phyloP scores from a whole-genome alignment of 441 rosid genomes.

The Populus trichocarpa region DNA sequence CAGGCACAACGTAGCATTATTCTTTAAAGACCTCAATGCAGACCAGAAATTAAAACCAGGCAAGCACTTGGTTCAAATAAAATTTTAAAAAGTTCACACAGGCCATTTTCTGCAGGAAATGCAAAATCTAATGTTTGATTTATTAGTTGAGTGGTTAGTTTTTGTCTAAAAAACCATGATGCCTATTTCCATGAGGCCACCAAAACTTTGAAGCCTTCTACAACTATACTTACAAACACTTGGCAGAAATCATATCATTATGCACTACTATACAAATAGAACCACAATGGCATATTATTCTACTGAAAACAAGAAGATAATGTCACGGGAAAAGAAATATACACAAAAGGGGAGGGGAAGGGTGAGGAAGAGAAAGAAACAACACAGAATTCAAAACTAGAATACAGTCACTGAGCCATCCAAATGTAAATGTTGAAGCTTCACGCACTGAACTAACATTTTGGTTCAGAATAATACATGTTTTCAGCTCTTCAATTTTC shows the following conservation, averaged over 20 bases:
- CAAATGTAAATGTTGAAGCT: neutral
- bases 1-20: slow-evolving; percentile 9
- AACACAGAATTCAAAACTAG: neutral
- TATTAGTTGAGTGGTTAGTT: neutral
- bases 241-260: neutral
- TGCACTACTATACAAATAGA: neutral
- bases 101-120: neutral
- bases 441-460: neutral
- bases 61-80: neutral
- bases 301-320: no score
- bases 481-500: neutral
- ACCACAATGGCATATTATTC: neutral
- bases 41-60: neutral
- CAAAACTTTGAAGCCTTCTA: neutral
- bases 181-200: neutral
- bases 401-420: neutral
- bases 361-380: neutral
- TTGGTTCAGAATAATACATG: neutral
- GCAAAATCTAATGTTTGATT: neutral
- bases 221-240: neutral
- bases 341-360: neutral
- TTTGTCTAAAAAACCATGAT: neutral
- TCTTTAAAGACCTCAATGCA: neutral
- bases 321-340: neutral
- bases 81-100: neutral